phyloP scores from a whole-genome alignment of 2,329 filamentous ascomycete genomes.

The Fusarium tjaetaba region DNA sequence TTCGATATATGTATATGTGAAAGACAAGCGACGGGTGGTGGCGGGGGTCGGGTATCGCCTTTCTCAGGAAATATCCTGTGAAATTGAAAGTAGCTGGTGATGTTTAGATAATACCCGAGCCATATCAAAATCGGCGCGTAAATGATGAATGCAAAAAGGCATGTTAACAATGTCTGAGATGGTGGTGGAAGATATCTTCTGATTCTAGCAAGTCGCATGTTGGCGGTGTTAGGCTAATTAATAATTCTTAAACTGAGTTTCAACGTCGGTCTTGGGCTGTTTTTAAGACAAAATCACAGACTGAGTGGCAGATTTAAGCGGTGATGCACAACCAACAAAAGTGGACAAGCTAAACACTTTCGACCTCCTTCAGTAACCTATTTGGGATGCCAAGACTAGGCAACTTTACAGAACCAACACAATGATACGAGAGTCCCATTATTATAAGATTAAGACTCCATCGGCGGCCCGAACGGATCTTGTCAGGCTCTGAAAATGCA shows the following conservation, averaged over 20 bases:
- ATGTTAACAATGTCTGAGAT: neutral
- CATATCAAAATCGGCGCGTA: neutral
- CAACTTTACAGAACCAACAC: neutral
- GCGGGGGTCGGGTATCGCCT: neutral
- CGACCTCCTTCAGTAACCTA: neutral
- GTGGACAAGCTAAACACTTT: neutral
- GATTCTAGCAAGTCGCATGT: neutral
- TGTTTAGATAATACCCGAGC: neutral
- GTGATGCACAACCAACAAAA: neutral
- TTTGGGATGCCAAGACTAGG: neutral
- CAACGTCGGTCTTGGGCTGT: neutral
- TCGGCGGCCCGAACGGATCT: fast-evolving
- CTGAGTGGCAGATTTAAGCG: neutral
- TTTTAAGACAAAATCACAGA: neutral
- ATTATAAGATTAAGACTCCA: neutral
- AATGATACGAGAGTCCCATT: neutral
- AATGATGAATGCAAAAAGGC: neutral
- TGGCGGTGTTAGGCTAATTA: neutral
- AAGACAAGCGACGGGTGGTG: neutral
- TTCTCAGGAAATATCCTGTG: neutral
- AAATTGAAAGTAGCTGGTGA: neutral
- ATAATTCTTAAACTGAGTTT: neutral
- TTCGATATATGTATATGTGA: neutral
- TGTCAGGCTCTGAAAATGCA: too few species aligned
- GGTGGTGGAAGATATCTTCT: neutral